phyloP scores from a whole-genome alignment of 2,329 filamentous ascomycete species.

The Hymenotorrendiella dingleyae region DNA sequence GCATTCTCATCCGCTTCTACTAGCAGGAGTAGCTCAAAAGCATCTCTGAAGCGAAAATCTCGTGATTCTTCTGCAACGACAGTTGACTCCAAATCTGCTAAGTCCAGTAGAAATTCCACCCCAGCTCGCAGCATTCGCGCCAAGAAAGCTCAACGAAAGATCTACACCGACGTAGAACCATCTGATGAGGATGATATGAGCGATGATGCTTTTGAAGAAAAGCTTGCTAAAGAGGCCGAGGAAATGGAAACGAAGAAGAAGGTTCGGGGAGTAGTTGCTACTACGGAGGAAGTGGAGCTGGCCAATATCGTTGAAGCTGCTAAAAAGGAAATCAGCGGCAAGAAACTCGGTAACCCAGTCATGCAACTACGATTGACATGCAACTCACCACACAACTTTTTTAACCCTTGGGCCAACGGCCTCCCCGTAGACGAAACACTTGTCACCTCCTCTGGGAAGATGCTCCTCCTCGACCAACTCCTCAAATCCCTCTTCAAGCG shows the following conservation, averaged over 20 bases:
- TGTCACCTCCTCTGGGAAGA: conserved; percentile 86
- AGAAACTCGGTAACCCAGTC: conserved; percentile 88
- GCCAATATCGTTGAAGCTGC: conserved; percentile 68
- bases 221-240: conserved; percentile 58
- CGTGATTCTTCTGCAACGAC: conserved; percentile 30
- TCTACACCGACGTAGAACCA: conserved; percentile 50
- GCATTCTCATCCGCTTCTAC: conserved; percentile 7
- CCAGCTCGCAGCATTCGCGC: conserved; percentile 50
- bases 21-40: conserved; percentile 24
- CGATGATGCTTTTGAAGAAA: conserved; percentile 78
- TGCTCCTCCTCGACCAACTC: conserved; percentile 86
- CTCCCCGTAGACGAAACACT: conserved; percentile 70
- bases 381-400: conserved; percentile 94
- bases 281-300: conserved; percentile 54
- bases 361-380: conserved; percentile 90
- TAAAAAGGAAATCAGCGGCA: conserved; percentile 80
- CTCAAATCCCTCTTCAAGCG: conserved; percentile 67
- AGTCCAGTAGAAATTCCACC: conserved; percentile 69
- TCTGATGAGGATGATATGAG: conserved; percentile 61
- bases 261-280: conserved; percentile 37
- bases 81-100: conserved; percentile 62
- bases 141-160: conserved; percentile 38
- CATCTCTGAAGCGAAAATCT: conserved; percentile 52
- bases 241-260: conserved; percentile 32
- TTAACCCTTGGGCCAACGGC: conserved; percentile 73